Conservation (phyloP, 495 filamentous ascomycete species). For the Lepidopterella palustris region DNA sequence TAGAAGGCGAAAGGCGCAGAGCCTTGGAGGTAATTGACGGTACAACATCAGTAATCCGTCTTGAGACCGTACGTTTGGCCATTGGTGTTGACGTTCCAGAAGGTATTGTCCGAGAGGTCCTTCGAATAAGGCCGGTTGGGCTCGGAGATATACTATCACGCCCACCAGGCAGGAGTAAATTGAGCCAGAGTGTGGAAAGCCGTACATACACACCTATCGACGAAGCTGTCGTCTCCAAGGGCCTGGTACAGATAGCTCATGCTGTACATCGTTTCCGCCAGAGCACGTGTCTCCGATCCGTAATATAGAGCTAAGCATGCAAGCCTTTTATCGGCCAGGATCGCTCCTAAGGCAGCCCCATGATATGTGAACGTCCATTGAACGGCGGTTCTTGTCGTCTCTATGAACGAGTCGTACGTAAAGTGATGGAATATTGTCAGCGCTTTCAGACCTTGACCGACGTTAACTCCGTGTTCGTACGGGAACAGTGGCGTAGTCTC, state of each 20-base stretch:
- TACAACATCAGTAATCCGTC: slow-evolving; percentile 48
- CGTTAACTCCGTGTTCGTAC: slow-evolving; percentile 46
- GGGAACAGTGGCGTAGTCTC: slow-evolving; percentile 29
- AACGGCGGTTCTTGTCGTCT: slow-evolving; percentile 40
- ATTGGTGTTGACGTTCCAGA: slow-evolving; percentile 44
- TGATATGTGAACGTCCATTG: slow-evolving; percentile 48
- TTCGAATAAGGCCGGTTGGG: slow-evolving; percentile 50
- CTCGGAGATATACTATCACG: slow-evolving; percentile 53
- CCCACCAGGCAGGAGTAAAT: slow-evolving; percentile 54
- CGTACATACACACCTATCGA: slow-evolving; percentile 50
- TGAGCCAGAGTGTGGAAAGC: slow-evolving; percentile 56
- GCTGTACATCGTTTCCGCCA: slow-evolving; percentile 33
- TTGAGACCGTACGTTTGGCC: slow-evolving; percentile 45
- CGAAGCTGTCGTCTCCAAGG: slow-evolving; percentile 47
- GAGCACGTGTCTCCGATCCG: slow-evolving; percentile 27
- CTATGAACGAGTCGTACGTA: slow-evolving; percentile 36
- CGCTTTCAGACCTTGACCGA: slow-evolving; percentile 46
- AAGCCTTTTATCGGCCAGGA: slow-evolving; percentile 33
- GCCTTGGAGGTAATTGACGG: slow-evolving; percentile 57
- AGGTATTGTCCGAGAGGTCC: slow-evolving; percentile 42
- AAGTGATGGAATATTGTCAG: slow-evolving; percentile 40
- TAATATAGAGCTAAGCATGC: slow-evolving; percentile 26
- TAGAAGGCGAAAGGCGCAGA: slow-evolving; percentile 43
- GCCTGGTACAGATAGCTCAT: slow-evolving; percentile 33
- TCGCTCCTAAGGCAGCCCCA: slow-evolving; percentile 26